Evolutionary conservation across 139 green algal genomes (phyloP), one percentile per base, ranked within the genome.

Genomic region (Gonium pectorale): DNA sequence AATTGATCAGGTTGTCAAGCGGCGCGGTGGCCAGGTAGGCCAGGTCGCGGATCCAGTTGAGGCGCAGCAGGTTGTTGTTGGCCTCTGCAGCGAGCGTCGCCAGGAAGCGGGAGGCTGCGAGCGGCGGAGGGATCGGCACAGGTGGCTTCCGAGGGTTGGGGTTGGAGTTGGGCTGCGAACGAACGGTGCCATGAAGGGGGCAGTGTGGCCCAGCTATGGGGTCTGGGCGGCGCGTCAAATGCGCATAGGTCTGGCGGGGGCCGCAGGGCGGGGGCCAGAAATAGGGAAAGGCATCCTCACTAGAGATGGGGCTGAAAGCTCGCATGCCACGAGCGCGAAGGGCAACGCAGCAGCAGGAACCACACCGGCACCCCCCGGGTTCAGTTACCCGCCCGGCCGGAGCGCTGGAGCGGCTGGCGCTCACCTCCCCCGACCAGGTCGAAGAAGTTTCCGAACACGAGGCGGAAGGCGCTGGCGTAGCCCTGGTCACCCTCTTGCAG

Each of bases 371-470:
- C n/a, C n/a, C n/a, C n/a, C n/a, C n/a, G n/a, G n/a, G n/a, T n/a
- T n/a, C n/a, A n/a, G n/a, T n/a, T n/a, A n/a, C n/a, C n/a, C n/a
- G n/a, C n/a, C n/a, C n/a, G n/a, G n/a, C n/a, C n/a, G n/a, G n/a
- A n/a, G n/a, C n/a, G n/a, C n/a, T n/a, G n/a, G n/a, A n/a, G n/a
- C n/a, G n/a, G n/a, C 40, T 43, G 5, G 5, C 29, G 3, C 64
- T 67, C 35, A 85, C 79, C 79, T 56, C 46, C 49, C 7, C 67
- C 79, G 26, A 78, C 64, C 6, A 85, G 38, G 79, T 85, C 79
- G 17, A 85, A 77, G 46, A 85, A 85, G 79, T 85, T 85, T 3
- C 79, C 79, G 17, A 85, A 85, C 4, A 85, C 35, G 15, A 85
- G 49, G 19, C 79, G 64, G 51, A 85, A 85, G 2, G 79, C 79